Evolutionary conservation across 176 grass and related monocot species (phyloP).

Genomic region (Bothriochloa decipiens): DNA sequence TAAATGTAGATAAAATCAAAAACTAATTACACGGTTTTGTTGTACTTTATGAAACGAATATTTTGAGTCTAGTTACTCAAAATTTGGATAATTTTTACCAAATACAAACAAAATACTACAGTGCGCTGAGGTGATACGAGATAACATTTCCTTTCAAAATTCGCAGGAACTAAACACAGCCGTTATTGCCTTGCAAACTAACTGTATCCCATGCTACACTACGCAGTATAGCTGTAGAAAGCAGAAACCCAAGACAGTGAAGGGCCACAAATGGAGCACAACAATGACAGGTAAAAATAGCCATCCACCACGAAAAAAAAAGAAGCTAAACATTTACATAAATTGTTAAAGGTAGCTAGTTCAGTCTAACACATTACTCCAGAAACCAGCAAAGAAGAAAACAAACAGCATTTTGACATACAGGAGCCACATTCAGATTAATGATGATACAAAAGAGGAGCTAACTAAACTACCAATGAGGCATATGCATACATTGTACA

Average conservation of each 20-base stretch:
- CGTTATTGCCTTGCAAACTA: background rate
- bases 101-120: too few relatives aligned
- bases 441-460: constrained; percentile 52
- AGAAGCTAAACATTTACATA: constrained; percentile 30
- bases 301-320: background rate
- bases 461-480: constrained; percentile 54
- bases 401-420: constrained; percentile 34
- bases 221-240: background rate
- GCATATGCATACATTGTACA: constrained; percentile 58
- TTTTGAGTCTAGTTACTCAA: too few relatives aligned
- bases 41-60: too few relatives aligned
- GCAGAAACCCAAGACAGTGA: background rate
- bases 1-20: too few relatives aligned
- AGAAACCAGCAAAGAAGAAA: constrained; percentile 31
- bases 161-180: too few relatives aligned
- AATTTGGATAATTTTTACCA: too few relatives aligned
- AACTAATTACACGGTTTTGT: too few relatives aligned
- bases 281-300: background rate
- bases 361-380: constrained; percentile 29
- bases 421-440: constrained; percentile 47
- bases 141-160: too few relatives aligned
- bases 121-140: too few relatives aligned
- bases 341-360: constrained; percentile 39
- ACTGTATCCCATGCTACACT: background rate
- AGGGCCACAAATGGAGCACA: background rate